phyloP scores from a whole-genome alignment of 495 filamentous ascomycete genomes.

The Chaetomium cochliodes region DNA sequence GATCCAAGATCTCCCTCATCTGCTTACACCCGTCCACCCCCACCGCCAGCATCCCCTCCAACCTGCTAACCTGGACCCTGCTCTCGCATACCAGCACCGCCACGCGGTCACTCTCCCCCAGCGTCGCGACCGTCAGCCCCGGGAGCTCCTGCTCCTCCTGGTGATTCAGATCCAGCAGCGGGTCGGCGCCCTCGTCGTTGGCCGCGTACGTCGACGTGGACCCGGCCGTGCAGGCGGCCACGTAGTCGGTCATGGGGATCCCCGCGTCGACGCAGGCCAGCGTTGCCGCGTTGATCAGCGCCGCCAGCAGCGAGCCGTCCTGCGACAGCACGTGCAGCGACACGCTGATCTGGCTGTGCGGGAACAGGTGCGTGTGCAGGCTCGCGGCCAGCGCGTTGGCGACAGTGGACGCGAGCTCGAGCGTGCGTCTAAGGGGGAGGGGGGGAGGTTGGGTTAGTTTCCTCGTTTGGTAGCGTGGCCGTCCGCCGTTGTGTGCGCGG shows the following conservation, averaged over 20 bases:
- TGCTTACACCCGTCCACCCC: conserved; percentile 90
- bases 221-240: conserved; percentile 83
- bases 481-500: neutral
- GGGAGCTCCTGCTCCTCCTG: conserved; percentile 90
- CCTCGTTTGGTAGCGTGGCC: no score
- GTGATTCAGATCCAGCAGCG: conserved; percentile 81
- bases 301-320: conserved; percentile 86
- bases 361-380: conserved; percentile 83
- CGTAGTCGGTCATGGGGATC: conserved; percentile 88
- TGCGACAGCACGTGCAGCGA: conserved; percentile 83
- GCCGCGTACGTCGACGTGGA: conserved; percentile 65
- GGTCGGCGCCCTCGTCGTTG: conserved; percentile 71
- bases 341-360: conserved; percentile 79
- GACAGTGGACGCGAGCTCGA: conserved; percentile 77
- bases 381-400: conserved; percentile 67
- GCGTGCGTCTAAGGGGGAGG: conserved; percentile 58
- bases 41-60: conserved; percentile 90
- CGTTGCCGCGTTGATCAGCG: conserved; percentile 86
- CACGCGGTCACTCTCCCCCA: conserved; percentile 70
- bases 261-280: conserved; percentile 93
- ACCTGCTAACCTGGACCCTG: conserved; percentile 66
- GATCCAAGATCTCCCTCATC: conserved; percentile 73
- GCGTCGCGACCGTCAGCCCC: conserved; percentile 78
- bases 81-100: conserved; percentile 81
- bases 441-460: conserved; percentile 6